A percentile compares a stretch with the other conserved stretches of the same genome.
These are phyloP conservation scores for Zasmidium angulare DNA, from an alignment of 2,329 filamentous ascomycete genomes.

Conservation along the genomic window DNA sequence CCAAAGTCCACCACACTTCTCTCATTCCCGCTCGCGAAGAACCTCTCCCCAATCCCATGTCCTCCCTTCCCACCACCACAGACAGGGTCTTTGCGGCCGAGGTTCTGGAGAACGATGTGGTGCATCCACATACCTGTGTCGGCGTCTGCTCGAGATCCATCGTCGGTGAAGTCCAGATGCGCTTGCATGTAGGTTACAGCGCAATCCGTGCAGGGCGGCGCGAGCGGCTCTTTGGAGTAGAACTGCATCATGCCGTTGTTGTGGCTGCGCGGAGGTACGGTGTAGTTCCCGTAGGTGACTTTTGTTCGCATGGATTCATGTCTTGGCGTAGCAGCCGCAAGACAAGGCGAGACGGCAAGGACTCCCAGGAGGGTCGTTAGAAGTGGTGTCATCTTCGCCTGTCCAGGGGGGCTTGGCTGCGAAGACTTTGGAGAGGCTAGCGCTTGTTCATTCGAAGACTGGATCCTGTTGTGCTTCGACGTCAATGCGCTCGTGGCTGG, in stretches of 20 bases:
- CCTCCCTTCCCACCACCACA: background rate
- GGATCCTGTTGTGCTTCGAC: too few relatives aligned
- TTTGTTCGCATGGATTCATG: background rate
- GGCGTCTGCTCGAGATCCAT: background rate
- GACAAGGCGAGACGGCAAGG: too few relatives aligned
- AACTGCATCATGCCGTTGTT: background rate
- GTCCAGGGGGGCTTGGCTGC: too few relatives aligned
- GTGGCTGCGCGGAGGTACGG: background rate
- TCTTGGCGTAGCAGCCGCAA: background rate
- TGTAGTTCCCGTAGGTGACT: background rate
- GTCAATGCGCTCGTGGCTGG: too few relatives aligned
- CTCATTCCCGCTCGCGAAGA: background rate
- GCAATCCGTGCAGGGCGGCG: background rate
- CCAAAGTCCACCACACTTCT: background rate
- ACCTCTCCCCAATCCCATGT: too few relatives aligned
- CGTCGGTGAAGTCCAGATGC: background rate
- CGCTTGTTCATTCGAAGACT: too few relatives aligned
- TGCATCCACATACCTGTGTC: background rate
- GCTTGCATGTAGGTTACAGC: background rate
- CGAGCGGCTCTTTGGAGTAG: background rate
- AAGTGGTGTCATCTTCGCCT: too few relatives aligned
- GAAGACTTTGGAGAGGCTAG: too few relatives aligned
- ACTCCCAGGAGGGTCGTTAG: too few relatives aligned
- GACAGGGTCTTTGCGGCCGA: background rate
- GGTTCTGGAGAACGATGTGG: background rate